phyloP scores from a whole-genome alignment of 2,329 filamentous ascomycete genomes.

The Aspergillus glaucus region DNA sequence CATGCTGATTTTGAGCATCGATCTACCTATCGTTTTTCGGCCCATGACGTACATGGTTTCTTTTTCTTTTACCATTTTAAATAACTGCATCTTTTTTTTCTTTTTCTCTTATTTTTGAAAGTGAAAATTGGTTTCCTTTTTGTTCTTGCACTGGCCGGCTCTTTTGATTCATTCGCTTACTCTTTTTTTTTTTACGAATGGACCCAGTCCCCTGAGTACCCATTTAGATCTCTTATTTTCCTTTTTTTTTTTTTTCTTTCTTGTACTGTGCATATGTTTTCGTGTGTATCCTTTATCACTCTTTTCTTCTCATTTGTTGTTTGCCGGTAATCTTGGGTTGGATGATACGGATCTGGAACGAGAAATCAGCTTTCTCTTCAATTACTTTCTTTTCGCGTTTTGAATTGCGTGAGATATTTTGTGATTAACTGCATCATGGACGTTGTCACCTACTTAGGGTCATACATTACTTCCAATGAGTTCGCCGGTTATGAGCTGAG shows the following conservation, averaged over 20 bases:
- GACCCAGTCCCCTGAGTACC: too few relatives aligned
- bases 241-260: neutral
- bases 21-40: conserved; percentile 6
- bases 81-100: conserved; percentile 20
- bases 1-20: conserved; percentile 10
- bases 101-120: conserved; percentile 19
- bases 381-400: conserved; percentile 1
- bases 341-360: conserved; percentile 3
- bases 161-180: neutral
- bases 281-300: conserved; percentile 1
- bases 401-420: neutral
- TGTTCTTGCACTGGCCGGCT: neutral
- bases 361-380: conserved; percentile 1
- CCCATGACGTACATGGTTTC: conserved; percentile 10
- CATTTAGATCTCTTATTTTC: neutral
- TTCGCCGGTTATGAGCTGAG: too few relatives aligned
- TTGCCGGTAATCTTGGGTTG: conserved; percentile 1
- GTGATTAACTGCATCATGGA: conserved; percentile 14
- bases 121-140: conserved; percentile 11
- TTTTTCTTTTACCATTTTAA: conserved; percentile 17
- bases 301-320: neutral
- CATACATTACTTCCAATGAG: too few relatives aligned
- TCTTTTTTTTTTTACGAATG: neutral
- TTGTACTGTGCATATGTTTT: conserved; percentile 3
- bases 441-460: conserved; percentile 6